Conservation (phyloP, 441 rosid species). For the Arabidopsis lyrata region DNA sequence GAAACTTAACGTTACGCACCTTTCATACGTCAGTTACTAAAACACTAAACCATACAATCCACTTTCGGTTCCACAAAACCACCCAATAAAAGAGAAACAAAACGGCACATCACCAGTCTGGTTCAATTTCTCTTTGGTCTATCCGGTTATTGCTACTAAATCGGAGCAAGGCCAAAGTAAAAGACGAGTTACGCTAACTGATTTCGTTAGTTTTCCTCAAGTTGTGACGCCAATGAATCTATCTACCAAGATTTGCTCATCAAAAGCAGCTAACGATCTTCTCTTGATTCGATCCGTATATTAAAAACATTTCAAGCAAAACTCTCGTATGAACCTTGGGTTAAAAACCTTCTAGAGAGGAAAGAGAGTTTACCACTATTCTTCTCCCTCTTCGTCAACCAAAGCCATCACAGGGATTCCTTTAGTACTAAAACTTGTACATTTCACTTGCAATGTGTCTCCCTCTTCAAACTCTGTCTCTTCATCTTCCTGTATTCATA, state of each 20-base stretch:
- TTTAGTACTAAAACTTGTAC: slow-evolving; percentile 78
- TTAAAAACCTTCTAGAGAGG: not conserved
- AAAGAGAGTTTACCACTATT: slow-evolving; percentile 22
- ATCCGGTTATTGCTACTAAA: not conserved
- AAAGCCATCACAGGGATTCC: slow-evolving; percentile 81
- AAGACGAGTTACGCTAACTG: not conserved
- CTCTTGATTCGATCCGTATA: slow-evolving; percentile 12
- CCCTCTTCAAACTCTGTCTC: slow-evolving; percentile 63
- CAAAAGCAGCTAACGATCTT: not conserved
- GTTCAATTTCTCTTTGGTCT: slow-evolving; percentile 13
- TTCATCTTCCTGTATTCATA: slow-evolving; percentile 56
- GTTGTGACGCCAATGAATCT: slow-evolving; percentile 27
- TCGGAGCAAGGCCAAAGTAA: slow-evolving; percentile 22
- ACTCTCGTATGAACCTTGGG: slow-evolving; percentile 17
- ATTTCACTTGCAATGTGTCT: slow-evolving; percentile 64
- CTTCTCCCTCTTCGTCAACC: slow-evolving; percentile 51
- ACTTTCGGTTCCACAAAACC: not conserved
- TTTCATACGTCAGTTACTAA: not conserved
- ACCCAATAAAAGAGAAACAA: slow-evolving; percentile 9
- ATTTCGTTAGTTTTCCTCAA: not conserved
- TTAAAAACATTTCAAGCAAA: slow-evolving; percentile 13
- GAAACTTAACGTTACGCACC: slow-evolving; percentile 14
- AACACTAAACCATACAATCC: not conserved
- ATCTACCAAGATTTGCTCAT: slow-evolving; percentile 13
- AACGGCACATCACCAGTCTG: slow-evolving; percentile 10